phyloP scores from a whole-genome alignment of 257 asterid genomes.

The Striga asiatica region DNA sequence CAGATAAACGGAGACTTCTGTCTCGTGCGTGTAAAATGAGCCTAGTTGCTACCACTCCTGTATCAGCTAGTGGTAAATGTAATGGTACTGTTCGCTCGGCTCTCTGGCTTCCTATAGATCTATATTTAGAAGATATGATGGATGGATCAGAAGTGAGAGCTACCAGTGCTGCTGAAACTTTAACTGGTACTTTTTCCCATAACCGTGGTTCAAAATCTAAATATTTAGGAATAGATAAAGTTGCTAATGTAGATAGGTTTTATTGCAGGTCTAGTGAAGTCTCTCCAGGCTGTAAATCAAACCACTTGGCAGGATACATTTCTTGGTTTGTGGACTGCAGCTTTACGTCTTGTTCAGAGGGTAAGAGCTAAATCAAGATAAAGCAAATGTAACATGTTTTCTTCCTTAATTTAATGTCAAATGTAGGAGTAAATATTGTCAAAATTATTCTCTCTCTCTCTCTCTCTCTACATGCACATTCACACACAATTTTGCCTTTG shows the following conservation, averaged over 20 bases:
- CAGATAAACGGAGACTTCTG: slow-evolving; percentile 42
- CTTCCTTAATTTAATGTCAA: not conserved
- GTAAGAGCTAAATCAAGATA: slow-evolving; percentile 31
- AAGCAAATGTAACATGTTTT: not conserved
- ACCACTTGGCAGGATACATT: slow-evolving; percentile 88
- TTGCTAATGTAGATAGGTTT: slow-evolving; percentile 14
- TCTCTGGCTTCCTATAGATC: slow-evolving; percentile 89
- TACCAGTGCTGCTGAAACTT: slow-evolving; percentile 79
- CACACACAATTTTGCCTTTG: too few relatives aligned
- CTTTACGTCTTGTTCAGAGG: slow-evolving; percentile 90
- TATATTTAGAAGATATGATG: slow-evolving; percentile 81
- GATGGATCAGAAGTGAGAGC: slow-evolving; percentile 76
- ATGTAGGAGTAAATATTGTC: too few relatives aligned
- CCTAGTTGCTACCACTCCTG: slow-evolving; percentile 45
- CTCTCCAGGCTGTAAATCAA: slow-evolving; percentile 77
- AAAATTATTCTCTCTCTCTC: too few relatives aligned
- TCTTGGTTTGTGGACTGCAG: slow-evolving; percentile 91
- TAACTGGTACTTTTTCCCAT: slow-evolving; percentile 38
- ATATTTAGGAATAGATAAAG: not conserved
- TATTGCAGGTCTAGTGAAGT: slow-evolving; percentile 77
- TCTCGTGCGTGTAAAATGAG: slow-evolving; percentile 72
- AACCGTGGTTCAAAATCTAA: slow-evolving; percentile 9
- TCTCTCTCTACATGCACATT: not conserved
- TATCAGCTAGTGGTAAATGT: slow-evolving; percentile 47
- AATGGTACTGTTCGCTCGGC: slow-evolving; percentile 48